Percentiles rank a stretch among this genome's conserved stretches.
Evolutionary conservation across 139 green algal species (phyloP).

Genomic region (Volvox reticuliferus): DNA sequence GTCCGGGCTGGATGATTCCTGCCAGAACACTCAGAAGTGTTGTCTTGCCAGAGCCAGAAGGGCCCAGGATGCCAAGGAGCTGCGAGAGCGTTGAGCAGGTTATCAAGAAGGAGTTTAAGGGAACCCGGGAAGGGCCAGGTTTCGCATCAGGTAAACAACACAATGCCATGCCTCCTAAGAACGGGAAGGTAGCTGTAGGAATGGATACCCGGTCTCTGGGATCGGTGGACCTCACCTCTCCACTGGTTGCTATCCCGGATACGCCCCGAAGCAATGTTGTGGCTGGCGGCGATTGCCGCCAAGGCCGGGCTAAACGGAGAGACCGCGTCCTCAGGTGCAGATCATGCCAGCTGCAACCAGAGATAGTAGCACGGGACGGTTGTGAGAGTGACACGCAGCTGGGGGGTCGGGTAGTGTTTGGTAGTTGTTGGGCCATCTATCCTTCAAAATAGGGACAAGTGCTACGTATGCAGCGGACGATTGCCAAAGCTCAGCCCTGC

Average conservation of each 20-base stretch:
- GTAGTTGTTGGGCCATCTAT: too few relatives aligned
- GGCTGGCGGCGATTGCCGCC: neutral
- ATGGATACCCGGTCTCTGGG: too few relatives aligned
- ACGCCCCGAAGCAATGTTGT: conserved; percentile 33
- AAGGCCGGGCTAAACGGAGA: neutral
- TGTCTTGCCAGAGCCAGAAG: conserved; percentile 82
- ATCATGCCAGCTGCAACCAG: conserved; percentile 6
- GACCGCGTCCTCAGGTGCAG: neutral
- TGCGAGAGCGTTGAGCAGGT: neutral
- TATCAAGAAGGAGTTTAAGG: too few relatives aligned
- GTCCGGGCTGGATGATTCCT: conserved; percentile 44
- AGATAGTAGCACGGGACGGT: neutral
- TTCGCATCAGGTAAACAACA: too few relatives aligned
- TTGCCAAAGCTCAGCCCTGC: too few relatives aligned
- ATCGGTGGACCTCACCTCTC: conserved; percentile 8
- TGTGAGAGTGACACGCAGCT: too few relatives aligned
- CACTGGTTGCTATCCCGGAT: neutral
- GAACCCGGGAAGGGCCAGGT: too few relatives aligned
- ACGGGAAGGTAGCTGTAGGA: too few relatives aligned
- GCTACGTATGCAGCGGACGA: too few relatives aligned
- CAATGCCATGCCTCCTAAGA: too few relatives aligned
- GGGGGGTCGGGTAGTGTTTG: too few relatives aligned
- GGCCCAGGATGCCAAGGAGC: conserved; percentile 67
- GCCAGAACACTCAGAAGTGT: conserved; percentile 79
- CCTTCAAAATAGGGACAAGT: too few relatives aligned